phyloP scores from a whole-genome alignment of 208 protist species.

The Leishmania martiniquensis region DNA sequence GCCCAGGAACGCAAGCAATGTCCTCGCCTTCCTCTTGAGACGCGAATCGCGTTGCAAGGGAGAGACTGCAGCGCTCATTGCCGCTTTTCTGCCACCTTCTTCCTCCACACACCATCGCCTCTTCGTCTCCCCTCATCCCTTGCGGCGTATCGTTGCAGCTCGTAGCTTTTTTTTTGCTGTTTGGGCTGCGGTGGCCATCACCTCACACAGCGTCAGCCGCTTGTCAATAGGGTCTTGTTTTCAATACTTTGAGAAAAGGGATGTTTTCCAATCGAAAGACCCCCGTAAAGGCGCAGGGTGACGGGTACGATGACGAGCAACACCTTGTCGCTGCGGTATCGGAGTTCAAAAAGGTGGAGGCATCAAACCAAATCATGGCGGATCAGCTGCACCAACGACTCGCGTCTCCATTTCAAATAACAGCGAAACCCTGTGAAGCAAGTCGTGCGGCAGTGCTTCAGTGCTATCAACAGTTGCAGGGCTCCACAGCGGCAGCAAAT shows the following conservation, averaged over 20 bases:
- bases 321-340: slow-evolving; percentile 61
- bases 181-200: background rate
- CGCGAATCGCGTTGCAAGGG: background rate
- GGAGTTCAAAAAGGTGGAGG: slow-evolving; percentile 70
- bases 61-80: background rate
- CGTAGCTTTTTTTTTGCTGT: background rate
- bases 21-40: background rate
- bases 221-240: background rate
- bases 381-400: slow-evolving; percentile 64
- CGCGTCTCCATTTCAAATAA: slow-evolving; percentile 75
- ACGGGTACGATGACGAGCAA: slow-evolving; percentile 53
- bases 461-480: slow-evolving; percentile 62
- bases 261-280: slow-evolving; percentile 23
- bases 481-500: slow-evolving; percentile 5
- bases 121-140: background rate
- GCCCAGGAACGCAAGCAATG: background rate
- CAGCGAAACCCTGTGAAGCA: slow-evolving; percentile 67
- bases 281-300: slow-evolving; percentile 11
- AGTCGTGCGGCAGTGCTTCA: slow-evolving; percentile 46
- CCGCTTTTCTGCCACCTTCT: background rate
- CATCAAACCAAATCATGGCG: slow-evolving; percentile 51
- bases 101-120: background rate
- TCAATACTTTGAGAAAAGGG: slow-evolving; percentile 1
- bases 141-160: background rate
- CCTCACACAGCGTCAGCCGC: background rate